phyloP scores from a whole-genome alignment of 108 stramenopile genomes.

The Licmophora abbreviata region DNA sequence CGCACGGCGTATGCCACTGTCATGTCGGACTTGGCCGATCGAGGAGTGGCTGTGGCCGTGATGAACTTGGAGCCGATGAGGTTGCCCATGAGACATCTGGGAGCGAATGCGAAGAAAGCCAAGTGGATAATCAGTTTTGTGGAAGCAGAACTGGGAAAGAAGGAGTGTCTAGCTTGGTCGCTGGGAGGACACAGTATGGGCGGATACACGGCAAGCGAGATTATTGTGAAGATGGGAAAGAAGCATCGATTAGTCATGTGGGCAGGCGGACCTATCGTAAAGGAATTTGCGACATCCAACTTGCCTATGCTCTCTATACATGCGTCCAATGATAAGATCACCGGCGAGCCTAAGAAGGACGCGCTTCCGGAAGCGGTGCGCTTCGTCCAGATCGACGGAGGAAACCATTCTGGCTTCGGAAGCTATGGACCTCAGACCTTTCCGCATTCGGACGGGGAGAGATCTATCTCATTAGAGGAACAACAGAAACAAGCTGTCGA shows the following conservation, averaged over 20 bases:
- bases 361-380: background rate
- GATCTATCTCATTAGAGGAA: slow-evolving; percentile 19
- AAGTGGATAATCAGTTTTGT: slow-evolving; percentile 13
- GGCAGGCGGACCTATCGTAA: background rate
- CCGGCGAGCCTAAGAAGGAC: no score
- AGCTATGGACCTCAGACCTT: slow-evolving; percentile 22
- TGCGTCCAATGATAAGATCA: background rate
- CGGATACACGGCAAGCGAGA: slow-evolving; percentile 7
- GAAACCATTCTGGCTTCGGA: slow-evolving; percentile 32
- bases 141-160: slow-evolving; percentile 10
- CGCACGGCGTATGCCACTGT: slow-evolving; percentile 51
- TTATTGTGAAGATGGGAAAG: background rate
- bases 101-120: slow-evolving; percentile 20
- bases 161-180: slow-evolving; percentile 37
- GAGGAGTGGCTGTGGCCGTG: slow-evolving; percentile 43
- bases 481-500: slow-evolving; percentile 17
- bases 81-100: slow-evolving; percentile 2
- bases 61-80: slow-evolving; percentile 34
- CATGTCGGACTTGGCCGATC: slow-evolving; percentile 33
- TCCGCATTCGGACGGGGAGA: slow-evolving; percentile 12
- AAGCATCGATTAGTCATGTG: background rate
- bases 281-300: background rate
- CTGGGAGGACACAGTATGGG: slow-evolving; percentile 57
- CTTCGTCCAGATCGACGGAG: slow-evolving; percentile 12
- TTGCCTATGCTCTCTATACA: background rate